phyloP scores from a whole-genome alignment of 768 basidiomycete species.

The Lactarius tabidus region DNA sequence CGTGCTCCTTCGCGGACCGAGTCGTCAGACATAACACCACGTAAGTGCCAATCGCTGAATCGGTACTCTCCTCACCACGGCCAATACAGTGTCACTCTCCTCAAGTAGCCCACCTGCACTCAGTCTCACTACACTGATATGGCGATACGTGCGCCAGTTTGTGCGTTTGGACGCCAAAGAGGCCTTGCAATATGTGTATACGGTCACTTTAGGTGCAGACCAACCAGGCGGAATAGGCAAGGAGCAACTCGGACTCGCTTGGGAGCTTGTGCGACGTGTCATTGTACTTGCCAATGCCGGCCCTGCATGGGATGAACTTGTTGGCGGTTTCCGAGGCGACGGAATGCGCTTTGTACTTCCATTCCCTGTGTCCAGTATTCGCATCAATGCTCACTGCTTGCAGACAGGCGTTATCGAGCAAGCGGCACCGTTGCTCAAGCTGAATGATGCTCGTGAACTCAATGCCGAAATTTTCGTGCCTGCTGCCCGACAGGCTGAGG shows the following conservation, averaged over 20 bases:
- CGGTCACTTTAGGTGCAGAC: constrained; percentile 74
- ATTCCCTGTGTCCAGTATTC: not conserved
- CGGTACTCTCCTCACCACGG: not conserved
- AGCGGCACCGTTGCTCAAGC: constrained; percentile 68
- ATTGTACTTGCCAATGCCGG: constrained; percentile 76
- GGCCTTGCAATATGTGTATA: constrained; percentile 92
- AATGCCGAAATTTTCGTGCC: constrained; percentile 78
- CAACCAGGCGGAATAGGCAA: constrained; percentile 66
- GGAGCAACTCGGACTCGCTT: constrained; percentile 77
- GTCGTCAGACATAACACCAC: constrained; percentile 76
- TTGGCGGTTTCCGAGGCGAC: constrained; percentile 88
- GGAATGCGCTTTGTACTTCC: constrained; percentile 80
- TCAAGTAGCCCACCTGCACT: constrained; percentile 67
- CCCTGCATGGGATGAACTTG: constrained; percentile 86
- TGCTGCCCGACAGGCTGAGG: constrained; percentile 77
- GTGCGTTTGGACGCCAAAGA: constrained; percentile 90
- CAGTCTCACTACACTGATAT: constrained; percentile 79
- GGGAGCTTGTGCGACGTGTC: constrained; percentile 75
- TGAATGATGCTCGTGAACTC: constrained; percentile 63
- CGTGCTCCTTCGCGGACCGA: constrained; percentile 79
- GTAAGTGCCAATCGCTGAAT: constrained; percentile 40
- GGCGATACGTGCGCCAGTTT: constrained; percentile 91
- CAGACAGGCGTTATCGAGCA: constrained; percentile 89
- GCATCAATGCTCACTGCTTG: not conserved
- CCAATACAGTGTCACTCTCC: constrained; percentile 58